These are phyloP conservation scores for Rhexocercosporidium sp. DNA, from an alignment of 2,329 filamentous ascomycete genomes.

Conservation along the genomic window DNA sequence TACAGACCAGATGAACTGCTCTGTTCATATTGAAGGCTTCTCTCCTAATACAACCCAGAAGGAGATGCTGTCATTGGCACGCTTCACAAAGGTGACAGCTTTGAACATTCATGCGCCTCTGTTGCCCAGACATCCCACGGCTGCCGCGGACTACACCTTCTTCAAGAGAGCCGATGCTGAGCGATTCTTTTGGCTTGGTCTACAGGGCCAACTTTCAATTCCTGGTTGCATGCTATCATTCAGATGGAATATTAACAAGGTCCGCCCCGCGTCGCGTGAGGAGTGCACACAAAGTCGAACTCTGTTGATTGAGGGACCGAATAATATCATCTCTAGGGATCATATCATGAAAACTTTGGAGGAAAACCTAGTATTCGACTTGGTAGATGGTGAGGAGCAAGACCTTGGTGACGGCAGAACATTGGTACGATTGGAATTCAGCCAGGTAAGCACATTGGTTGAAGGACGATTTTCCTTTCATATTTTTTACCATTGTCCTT, in stretches of 20 bases:
- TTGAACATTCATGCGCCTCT: neutral
- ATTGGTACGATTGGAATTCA: neutral
- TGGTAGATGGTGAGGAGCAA: neutral
- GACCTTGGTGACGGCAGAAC: neutral
- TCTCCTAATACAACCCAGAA: neutral
- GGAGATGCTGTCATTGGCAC: neutral
- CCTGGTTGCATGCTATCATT: neutral
- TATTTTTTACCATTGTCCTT: too few species aligned
- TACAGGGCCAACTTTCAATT: neutral
- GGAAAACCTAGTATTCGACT: neutral
- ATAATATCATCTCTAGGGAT: neutral
- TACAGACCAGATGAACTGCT: neutral
- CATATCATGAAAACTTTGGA: neutral
- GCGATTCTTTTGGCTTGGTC: neutral
- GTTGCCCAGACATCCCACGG: neutral
- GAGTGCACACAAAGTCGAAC: neutral
- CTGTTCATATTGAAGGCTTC: neutral
- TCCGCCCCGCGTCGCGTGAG: neutral
- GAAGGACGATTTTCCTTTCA: neutral
- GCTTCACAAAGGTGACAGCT: neutral
- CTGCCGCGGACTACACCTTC: neutral
- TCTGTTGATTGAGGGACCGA: neutral
- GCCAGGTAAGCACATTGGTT: neutral
- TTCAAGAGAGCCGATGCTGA: neutral
- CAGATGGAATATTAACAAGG: neutral